A percentile compares a stretch with the other conserved stretches of the same genome.
Evolutionary conservation across 164 flowering plant species (phyloP).

Genomic region (Sedum album): DNA sequence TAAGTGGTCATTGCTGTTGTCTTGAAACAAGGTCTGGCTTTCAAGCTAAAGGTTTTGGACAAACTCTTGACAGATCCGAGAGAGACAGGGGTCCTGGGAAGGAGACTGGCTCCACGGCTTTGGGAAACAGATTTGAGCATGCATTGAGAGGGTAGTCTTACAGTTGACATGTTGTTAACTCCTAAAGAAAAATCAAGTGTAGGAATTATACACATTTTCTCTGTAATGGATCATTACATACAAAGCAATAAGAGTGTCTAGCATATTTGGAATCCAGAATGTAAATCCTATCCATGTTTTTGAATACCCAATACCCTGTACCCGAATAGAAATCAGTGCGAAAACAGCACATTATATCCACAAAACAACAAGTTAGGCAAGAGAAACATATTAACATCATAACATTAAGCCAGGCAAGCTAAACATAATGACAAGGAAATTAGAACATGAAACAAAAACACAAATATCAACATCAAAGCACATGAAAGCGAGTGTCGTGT

Average conservation of each 20-base stretch:
- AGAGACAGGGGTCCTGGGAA: slow-evolving; percentile 11
- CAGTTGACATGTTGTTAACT: slow-evolving; percentile 17
- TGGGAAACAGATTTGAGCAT: slow-evolving; percentile 10
- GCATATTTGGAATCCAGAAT: not conserved
- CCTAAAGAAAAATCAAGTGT: not conserved
- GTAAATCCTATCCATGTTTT: not conserved
- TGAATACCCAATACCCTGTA: not conserved
- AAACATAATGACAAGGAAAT: not conserved
- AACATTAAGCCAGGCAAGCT: not conserved
- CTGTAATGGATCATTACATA: not conserved
- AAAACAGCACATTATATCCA: not conserved
- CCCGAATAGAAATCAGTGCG: not conserved
- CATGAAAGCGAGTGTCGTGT: too few species aligned
- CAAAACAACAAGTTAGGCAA: not conserved
- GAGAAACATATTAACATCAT: not conserved
- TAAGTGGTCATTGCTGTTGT: slow-evolving; percentile 20
- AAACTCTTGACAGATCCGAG: slow-evolving; percentile 14
- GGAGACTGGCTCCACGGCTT: slow-evolving; percentile 6
- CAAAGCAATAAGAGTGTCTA: not conserved
- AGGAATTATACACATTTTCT: not conserved
- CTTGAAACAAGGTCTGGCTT: slow-evolving; percentile 14
- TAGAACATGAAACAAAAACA: not conserved
- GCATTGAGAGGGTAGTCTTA: slow-evolving; percentile 14
- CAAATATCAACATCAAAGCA: not conserved
- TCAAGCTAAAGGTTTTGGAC: slow-evolving; percentile 21